Base-by-base conservation (phyloP, 441 rosid species). In the Croton laevigatus region DNA sequence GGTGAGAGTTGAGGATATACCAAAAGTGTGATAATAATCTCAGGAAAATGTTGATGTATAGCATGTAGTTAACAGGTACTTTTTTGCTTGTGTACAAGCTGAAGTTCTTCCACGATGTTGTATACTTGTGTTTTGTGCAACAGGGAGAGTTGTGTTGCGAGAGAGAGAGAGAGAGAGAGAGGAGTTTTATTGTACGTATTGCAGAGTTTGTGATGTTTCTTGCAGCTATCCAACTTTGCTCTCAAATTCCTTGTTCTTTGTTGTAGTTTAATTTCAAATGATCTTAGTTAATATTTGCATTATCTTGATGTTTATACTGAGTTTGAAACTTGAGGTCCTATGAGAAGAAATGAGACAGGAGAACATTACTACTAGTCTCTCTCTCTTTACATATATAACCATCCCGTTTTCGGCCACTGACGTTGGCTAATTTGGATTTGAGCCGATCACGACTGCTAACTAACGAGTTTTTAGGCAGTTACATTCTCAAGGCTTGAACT, bases 1-100 rank as follows among this genome's bases (percentile, higher is more conserved):
- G 88, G 91, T 88, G 85, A 85, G 79, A 85, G 80, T 55, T 27
- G 32, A 27, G 32, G 32, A 19, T 46, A 40, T 58, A 38, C 17
- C 7, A 3, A n/a, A 20, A 34, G 11, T 65, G 8, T 57, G 32
- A n/a, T 65, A 12, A 20, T 63, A 12, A 20, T 63, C 64, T 20
- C 62, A 49, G 80, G 54, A 65, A 38, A 51, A 63, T 60, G 71
- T 72, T 53, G 53, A 5, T 78, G 85, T 86, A 80, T 83, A 82
- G 85, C 65, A 4, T 84, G 78, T 72, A 69, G 67, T 70, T 80
- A 81, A 72, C 75, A 81, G 79, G 71, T 71, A 57, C 45, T 75
- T 40, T 40, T 27, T 40, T 71, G 49, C 40, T 40, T 9, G 9
- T 40, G 69, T 51, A 55, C 49, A 45, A 65, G 68, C 61, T 53